phyloP scores from a whole-genome alignment of 495 filamentous ascomycete genomes.

The Aspergillus steynii region DNA sequence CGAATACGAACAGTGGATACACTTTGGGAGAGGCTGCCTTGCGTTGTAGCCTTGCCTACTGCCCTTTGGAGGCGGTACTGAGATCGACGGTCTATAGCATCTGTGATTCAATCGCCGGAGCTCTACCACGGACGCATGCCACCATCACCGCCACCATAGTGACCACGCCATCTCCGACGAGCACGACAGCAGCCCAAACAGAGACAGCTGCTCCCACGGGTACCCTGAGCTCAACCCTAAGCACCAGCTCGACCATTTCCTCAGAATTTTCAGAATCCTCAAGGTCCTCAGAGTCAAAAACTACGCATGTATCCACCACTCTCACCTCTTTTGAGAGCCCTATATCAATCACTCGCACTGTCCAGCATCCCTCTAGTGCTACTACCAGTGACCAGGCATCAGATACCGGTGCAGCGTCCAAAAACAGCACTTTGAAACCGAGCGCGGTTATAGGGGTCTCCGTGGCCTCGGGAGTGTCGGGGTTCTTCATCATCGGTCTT shows the following conservation, averaged over 20 bases:
- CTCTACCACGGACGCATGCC: constrained; percentile 58
- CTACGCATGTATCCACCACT: constrained; percentile 10
- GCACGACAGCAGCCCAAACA: constrained; percentile 6
- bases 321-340: constrained; percentile 17
- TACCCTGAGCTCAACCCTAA: neutral
- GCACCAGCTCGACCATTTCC: constrained; percentile 6
- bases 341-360: neutral
- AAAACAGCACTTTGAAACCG: constrained; percentile 26
- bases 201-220: constrained; percentile 7
- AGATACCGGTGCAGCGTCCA: constrained; percentile 10
- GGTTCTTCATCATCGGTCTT: constrained; percentile 39
- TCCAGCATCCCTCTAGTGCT: constrained; percentile 10
- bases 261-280: constrained; percentile 18
- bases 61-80: constrained; percentile 28
- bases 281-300: neutral
- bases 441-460: constrained; percentile 45
- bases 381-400: constrained; percentile 7
- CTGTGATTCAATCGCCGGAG: constrained; percentile 53
- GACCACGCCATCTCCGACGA: constrained; percentile 29
- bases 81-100: constrained; percentile 53
- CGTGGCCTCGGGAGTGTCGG: constrained; percentile 40
- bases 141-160: constrained; percentile 61
- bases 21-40: constrained; percentile 70
- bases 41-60: constrained; percentile 57
- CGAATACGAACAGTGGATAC: constrained; percentile 58